Evolutionary conservation across 441 rosid species (phyloP), one percentile per base, ranked within the genome.

Genomic region (Gossypium schwendimanii): DNA sequence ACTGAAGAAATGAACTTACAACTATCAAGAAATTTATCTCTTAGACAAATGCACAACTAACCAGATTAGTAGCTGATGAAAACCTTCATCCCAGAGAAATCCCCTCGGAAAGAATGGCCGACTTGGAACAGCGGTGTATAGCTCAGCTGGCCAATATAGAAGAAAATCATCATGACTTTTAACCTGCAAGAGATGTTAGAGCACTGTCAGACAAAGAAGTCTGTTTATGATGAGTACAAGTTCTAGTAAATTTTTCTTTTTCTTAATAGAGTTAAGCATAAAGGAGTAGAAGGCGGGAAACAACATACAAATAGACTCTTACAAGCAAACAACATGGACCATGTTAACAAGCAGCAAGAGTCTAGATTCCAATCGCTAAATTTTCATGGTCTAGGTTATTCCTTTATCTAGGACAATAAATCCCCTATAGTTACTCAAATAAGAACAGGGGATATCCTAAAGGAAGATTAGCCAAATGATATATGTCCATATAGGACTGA

Each of bases 11-110:
- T 18, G 15, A 47, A 61, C 45, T 26, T 6, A 71, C 31, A 47
- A 33, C 61, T 59, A 58, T 21, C 45, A 72, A 68, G 70, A 73
- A 63, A 14, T 41, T 31, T 50, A 50, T 14, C 11, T 12, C 12
- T 57, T 39, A 72, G 60, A 77, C 14, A 20, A 36, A 70, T 41
- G 68, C 36, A 70, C 57, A 71, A 86, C 97, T 75, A 62, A 93
- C 98, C 98, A 83, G 86, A 96, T 91, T 79, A 96, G 80, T 76
- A 96, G 79, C 80, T 96, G 99, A 86, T 92, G 98, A 83, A 92
- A 96, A 71, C 99, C 99, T 92, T 96, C 99, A 81, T 96, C 99
- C 98, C 97, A 92, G 52, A 96, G 79, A 79, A 92, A 93, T 21
- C 99, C 98, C 85, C 98, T 86, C 3, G 99, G 99, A 73, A 93